Percentiles rank a stretch among this genome's conserved stretches.
These are phyloP conservation scores for Tolypocladium tundrense DNA, from an alignment of 2,329 filamentous ascomycete species.

Conservation along the genomic window DNA sequence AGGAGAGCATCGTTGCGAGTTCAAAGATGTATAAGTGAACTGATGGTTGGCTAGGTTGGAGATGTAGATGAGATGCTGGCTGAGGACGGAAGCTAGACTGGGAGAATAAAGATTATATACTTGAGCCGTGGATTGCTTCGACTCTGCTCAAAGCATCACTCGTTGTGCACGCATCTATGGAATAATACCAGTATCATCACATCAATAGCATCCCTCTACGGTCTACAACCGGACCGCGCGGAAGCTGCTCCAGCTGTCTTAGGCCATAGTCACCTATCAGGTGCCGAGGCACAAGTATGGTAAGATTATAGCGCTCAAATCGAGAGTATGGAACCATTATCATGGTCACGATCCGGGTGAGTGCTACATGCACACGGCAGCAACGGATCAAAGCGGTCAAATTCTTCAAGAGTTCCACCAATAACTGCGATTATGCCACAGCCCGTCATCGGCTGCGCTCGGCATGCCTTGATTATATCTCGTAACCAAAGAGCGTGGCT, in stretches of 20 bases:
- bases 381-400: background rate
- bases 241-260: background rate
- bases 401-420: background rate
- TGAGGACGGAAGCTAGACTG: background rate
- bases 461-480: background rate
- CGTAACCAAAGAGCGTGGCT: background rate
- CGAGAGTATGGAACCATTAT: background rate
- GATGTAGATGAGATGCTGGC: background rate
- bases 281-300: background rate
- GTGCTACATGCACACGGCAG: background rate
- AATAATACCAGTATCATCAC: background rate
- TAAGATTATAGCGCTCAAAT: background rate
- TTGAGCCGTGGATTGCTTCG: background rate
- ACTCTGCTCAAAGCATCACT: background rate
- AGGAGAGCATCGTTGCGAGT: background rate
- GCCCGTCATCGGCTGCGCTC: background rate
- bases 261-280: background rate
- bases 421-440: background rate
- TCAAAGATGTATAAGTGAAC: background rate
- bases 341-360: background rate
- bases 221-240: background rate
- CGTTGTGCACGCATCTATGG: background rate
- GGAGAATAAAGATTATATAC: background rate
- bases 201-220: no score
- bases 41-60: background rate